Conservation (phyloP, 176 grass and related monocot species). For the Juncus effusus region DNA sequence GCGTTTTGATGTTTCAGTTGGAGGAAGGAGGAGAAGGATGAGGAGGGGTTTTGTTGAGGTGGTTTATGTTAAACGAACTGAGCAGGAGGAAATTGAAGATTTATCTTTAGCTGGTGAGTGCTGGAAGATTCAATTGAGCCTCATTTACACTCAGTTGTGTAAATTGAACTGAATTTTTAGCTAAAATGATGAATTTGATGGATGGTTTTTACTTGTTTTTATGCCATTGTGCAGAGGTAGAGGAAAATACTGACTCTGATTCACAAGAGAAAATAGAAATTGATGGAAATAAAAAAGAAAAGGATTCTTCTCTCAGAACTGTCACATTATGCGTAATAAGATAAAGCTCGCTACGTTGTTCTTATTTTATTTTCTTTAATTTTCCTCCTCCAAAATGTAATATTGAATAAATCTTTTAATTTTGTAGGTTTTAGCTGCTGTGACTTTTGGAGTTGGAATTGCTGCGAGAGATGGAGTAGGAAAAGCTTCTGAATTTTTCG, state of each 20-base stretch:
- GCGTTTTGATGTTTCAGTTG: too few relatives aligned
- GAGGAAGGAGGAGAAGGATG: too few relatives aligned
- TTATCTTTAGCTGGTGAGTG: too few relatives aligned
- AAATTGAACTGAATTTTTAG: too few relatives aligned
- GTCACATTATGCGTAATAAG: constrained; percentile 41
- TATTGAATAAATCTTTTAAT: constrained; percentile 5
- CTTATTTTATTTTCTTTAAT: not conserved
- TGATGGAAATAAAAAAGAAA: constrained; percentile 15
- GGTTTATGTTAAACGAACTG: too few relatives aligned
- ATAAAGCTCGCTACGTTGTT: not conserved
- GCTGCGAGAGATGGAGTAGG: constrained; percentile 56
- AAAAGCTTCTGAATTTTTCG: constrained; percentile 88
- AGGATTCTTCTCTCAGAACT: constrained; percentile 41
- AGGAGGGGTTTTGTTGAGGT: too few relatives aligned
- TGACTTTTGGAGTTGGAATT: constrained; percentile 68
- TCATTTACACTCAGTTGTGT: too few relatives aligned
- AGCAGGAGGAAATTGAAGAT: too few relatives aligned
- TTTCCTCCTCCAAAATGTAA: constrained; percentile 4
- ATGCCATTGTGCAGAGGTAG: constrained; percentile 29
- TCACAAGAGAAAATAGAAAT: constrained; percentile 32
- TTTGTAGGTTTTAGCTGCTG: constrained; percentile 59
- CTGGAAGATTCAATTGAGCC: too few relatives aligned
- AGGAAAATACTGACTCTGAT: constrained; percentile 2
- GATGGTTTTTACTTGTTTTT: too few relatives aligned
- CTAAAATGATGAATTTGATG: too few relatives aligned